Conservation (phyloP, 305 asterid species). For the Fraxinus xanthoxyloides region DNA sequence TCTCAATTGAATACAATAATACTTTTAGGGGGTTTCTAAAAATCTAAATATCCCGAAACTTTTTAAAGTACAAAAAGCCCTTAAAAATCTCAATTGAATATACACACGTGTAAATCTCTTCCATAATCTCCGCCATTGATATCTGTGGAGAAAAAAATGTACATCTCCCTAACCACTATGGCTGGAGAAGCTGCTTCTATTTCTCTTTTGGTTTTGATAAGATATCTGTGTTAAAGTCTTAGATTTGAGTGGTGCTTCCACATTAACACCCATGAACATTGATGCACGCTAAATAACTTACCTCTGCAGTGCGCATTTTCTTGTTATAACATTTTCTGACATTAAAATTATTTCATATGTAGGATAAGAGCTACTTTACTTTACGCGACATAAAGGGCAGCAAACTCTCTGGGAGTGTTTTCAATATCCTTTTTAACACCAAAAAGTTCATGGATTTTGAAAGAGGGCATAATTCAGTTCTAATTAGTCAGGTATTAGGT, state of each 20-base stretch:
- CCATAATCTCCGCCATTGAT: neutral
- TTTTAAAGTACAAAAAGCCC: too few relatives aligned
- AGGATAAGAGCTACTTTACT: slow-evolving; percentile 77
- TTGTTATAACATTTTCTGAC: slow-evolving; percentile 17
- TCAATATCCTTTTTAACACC: slow-evolving; percentile 92
- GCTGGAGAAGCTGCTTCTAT: slow-evolving; percentile 9
- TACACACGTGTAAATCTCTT: neutral
- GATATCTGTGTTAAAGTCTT: neutral
- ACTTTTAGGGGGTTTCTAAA: too few relatives aligned
- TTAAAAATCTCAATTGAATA: too few relatives aligned
- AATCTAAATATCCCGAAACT: too few relatives aligned
- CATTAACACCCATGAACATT: neutral
- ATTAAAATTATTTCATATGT: slow-evolving; percentile 33
- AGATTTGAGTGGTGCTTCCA: slow-evolving; percentile 12
- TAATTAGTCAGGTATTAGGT: slow-evolving; percentile 78
- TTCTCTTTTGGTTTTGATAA: neutral
- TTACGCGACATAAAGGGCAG: slow-evolving; percentile 76
- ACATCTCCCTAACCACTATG: slow-evolving; percentile 3
- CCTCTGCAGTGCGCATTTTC: neutral
- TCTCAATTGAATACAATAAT: too few relatives aligned
- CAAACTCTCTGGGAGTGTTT: slow-evolving; percentile 83
- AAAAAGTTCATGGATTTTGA: slow-evolving; percentile 96
- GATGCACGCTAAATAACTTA: neutral
- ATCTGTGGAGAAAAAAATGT: slow-evolving; percentile 5
- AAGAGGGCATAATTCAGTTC: slow-evolving; percentile 79